Base-by-base conservation (phyloP, 345 rosid genomes). In the Psidium friedrichsthalianum region DNA sequence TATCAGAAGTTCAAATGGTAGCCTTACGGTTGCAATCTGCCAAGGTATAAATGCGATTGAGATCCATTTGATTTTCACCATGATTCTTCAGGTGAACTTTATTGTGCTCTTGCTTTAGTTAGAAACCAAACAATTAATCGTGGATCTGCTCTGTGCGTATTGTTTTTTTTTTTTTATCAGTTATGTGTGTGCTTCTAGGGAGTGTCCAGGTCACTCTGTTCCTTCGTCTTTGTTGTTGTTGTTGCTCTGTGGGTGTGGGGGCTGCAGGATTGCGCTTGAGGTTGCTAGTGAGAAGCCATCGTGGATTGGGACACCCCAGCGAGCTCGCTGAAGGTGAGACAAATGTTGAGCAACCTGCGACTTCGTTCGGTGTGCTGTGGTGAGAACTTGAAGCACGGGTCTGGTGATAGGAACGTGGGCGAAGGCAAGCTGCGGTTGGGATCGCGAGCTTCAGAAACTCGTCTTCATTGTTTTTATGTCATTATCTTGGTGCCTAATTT, bases 1-100 rank as follows among this genome's bases (percentile, higher is more conserved):
- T 97, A 85, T 85, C 96, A 91, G 87, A 95, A 95, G 88, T 84
- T 90, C 52, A 96, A 94, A 88, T 97, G 99, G 99, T 95, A 93
- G 93, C 99, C 99, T 21, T 92, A 90, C 83, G 91, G 94, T 36
- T 97, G 99, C 86, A 87, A 55, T 87, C 90, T 97, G 85, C 99
- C 99, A 24, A 92, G 99, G 99, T 95, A 84, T 59, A 56, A 1
- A 27, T 15, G 25, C 5, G 36, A 51, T 22, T 54, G 7, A n/a
- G 84, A n/a, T 85, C 14, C 11, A 6, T 40, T 87, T 82, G 54
- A 51, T 42, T 51, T 16, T 49, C 74, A 36, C 80, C 80, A 32
- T 36, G 1, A 69, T 69, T 69, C 25, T 69, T 32, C 13, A 2
- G 47, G 25, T 42, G 25, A 5, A 36, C 36, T 36, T 69, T 47